Percentiles rank a stretch among this genome's conserved stretches.
These are phyloP conservation scores for Limnanthes douglasii DNA, from an alignment of 345 rosid genomes.

Conservation along the genomic window DNA sequence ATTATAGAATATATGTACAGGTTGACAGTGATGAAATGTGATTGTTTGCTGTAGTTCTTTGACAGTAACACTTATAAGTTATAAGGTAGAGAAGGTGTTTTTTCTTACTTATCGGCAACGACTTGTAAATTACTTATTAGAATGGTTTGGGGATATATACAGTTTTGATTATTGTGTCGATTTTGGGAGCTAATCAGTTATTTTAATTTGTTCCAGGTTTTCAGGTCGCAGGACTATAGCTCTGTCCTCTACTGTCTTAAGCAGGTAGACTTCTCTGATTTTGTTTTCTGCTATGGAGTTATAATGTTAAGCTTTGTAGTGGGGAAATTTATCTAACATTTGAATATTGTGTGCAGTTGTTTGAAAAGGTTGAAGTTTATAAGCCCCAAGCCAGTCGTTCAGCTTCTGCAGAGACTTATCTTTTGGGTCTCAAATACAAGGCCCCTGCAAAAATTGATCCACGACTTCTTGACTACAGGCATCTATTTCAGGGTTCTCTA, in stretches of 20 bases:
- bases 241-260: constrained; percentile 64
- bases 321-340: constrained; percentile 2
- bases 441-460: constrained; percentile 95
- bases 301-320: neutral
- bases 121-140: no score
- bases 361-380: constrained; percentile 88
- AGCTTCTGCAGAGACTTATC: constrained; percentile 77
- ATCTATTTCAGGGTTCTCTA: constrained; percentile 58
- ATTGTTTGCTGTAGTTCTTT: no score
- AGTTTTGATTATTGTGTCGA: no score
- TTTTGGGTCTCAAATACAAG: constrained; percentile 70
- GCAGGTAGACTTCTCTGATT: constrained; percentile 25
- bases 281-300: neutral
- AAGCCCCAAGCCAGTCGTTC: constrained; percentile 95
- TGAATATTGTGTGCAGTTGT: constrained; percentile 29
- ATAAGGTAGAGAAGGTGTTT: no score
- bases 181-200: neutral
- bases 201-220: constrained; percentile 31
- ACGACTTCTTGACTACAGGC: constrained; percentile 63
- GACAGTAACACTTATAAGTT: no score
- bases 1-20: no score
- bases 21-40: no score
- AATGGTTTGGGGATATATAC: no score
- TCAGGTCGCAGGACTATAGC: constrained; percentile 89
- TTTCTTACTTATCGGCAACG: no score